Evolutionary conservation across 2,329 filamentous ascomycete species (phyloP).

Genomic region (Dothideomycetes sp.): DNA sequence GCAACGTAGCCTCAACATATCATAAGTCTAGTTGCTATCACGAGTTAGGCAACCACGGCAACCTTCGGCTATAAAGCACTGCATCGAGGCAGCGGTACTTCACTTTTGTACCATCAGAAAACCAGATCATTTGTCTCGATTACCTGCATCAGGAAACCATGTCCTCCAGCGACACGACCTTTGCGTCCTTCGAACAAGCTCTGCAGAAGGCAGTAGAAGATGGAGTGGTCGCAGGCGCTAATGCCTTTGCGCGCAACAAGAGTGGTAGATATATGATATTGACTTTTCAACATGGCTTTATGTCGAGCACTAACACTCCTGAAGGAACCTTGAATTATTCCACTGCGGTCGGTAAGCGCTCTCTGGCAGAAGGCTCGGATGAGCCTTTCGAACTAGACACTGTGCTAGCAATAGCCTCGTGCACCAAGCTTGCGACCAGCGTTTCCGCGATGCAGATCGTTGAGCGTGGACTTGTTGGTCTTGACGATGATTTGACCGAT

Average conservation of each 20-base stretch:
- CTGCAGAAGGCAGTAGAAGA: constrained; percentile 13
- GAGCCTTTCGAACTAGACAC: constrained; percentile 18
- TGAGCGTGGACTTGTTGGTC: constrained; percentile 37
- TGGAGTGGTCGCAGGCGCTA: not conserved
- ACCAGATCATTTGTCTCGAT: too few species aligned
- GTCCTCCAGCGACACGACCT: too few species aligned
- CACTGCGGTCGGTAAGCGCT: constrained; percentile 18
- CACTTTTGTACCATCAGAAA: too few species aligned
- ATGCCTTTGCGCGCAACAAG: constrained; percentile 2
- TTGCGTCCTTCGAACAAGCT: constrained; percentile 14
- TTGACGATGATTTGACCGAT: constrained; percentile 35
- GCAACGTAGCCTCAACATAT: too few species aligned
- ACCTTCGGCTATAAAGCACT: too few species aligned
- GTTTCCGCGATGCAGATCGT: constrained; percentile 46
- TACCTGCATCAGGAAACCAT: too few species aligned
- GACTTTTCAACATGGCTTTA: not conserved
- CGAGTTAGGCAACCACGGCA: too few species aligned
- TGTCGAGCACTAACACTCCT: not conserved
- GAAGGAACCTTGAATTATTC: constrained; percentile 20
- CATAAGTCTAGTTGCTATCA: too few species aligned
- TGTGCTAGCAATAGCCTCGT: constrained; percentile 21
- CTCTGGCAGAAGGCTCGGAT: constrained; percentile 9
- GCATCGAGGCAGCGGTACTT: too few species aligned
- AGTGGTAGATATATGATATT: not conserved
- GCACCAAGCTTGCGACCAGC: constrained; percentile 37